Conservation (phyloP, 2,329 filamentous ascomycete genomes). For the Fusarium veterinarium region DNA sequence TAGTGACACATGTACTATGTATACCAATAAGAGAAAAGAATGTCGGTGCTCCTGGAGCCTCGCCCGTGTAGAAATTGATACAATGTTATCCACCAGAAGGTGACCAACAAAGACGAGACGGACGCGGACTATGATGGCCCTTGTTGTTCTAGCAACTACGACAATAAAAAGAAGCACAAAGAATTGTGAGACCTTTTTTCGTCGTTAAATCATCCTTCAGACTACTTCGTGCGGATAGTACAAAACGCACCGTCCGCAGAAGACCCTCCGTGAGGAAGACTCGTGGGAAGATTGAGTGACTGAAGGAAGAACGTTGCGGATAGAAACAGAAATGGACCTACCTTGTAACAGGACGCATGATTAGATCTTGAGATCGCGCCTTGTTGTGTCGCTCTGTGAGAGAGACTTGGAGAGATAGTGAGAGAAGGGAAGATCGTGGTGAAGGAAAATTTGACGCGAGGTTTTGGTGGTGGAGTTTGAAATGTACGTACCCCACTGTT, state of each 20-base stretch:
- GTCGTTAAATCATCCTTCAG: conserved; percentile 45
- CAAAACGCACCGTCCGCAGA: conserved; percentile 53
- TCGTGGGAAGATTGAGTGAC: conserved; percentile 49
- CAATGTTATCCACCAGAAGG: conserved; percentile 30
- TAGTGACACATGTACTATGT: background rate
- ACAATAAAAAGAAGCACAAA: conserved; percentile 21
- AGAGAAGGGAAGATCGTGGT: background rate
- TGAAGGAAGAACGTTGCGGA: conserved; percentile 46
- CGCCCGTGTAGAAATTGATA: conserved; percentile 55
- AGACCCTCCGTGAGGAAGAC: conserved; percentile 51
- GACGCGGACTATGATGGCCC: conserved; percentile 68
- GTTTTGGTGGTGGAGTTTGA: conserved; percentile 20
- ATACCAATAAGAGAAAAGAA: conserved; percentile 22
- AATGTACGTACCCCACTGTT: background rate
- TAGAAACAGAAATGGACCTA: conserved; percentile 7
- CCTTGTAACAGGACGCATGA: background rate
- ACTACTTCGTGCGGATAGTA: conserved; percentile 50
- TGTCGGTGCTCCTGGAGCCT: conserved; percentile 65
- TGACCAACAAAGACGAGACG: conserved; percentile 46
- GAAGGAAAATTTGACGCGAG: conserved; percentile 23
- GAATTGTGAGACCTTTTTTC: background rate
- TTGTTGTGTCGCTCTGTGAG: background rate
- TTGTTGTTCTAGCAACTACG: conserved; percentile 57
- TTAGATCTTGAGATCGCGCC: background rate
- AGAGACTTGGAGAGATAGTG: background rate